Percentiles rank a stretch among this genome's conserved stretches.
These are phyloP conservation scores for Amauroascus verrucosus DNA, from an alignment of 2,329 filamentous ascomycete species.

Conservation along the genomic window DNA sequence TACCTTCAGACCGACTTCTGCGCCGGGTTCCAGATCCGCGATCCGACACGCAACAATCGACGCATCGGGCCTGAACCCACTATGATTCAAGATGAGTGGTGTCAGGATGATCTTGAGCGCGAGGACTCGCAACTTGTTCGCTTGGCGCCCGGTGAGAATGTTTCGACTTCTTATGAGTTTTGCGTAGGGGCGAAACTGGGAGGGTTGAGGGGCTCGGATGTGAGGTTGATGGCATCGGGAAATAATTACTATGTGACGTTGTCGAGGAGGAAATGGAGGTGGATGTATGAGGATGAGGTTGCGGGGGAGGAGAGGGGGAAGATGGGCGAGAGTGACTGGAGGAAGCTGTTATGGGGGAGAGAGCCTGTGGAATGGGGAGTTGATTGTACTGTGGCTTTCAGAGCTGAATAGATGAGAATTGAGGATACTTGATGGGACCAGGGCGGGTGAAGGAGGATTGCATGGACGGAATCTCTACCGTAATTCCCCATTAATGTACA, in stretches of 20 bases:
- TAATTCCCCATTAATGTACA: too few species aligned
- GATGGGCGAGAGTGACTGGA: not conserved
- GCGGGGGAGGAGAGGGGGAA: not conserved
- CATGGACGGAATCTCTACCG: too few species aligned
- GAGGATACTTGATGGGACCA: too few species aligned
- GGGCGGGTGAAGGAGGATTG: too few species aligned
- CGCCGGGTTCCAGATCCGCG: not conserved
- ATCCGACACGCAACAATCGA: not conserved
- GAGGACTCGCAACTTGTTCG: conserved; percentile 1
- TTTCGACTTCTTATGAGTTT: not conserved
- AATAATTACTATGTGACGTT: not conserved
- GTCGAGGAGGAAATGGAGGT: not conserved
- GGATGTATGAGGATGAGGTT: conserved; percentile 1
- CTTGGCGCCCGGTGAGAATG: not conserved
- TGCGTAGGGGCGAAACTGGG: not conserved
- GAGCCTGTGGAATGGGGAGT: not conserved
- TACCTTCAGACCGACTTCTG: not conserved
- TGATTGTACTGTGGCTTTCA: not conserved
- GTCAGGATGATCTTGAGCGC: not conserved
- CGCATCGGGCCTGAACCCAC: not conserved
- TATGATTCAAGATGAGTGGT: not conserved
- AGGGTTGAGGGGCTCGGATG: not conserved
- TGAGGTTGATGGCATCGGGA: not conserved
- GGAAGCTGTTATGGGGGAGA: not conserved
- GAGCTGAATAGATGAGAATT: conserved; percentile 2